A percentile compares a stretch with the other conserved stretches of the same genome.
These are phyloP conservation scores for Eremothecium gossypii DNA, from an alignment of 1,139 yeast species.

Conservation along the genomic window DNA sequence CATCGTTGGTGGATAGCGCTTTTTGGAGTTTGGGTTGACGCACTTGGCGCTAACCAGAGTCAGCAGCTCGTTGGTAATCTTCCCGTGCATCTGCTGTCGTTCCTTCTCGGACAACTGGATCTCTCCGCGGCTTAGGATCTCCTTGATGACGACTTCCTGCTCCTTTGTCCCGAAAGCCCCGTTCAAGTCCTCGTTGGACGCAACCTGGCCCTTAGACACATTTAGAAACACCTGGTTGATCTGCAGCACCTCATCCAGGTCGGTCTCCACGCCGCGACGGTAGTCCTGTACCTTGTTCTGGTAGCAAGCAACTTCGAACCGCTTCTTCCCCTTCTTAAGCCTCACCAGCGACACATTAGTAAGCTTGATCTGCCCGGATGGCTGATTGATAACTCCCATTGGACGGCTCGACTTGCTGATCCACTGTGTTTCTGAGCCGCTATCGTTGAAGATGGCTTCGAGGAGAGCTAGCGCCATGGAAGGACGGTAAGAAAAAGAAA, in stretches of 20 bases:
- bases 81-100: conserved; percentile 64
- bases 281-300: conserved; percentile 96
- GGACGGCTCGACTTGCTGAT: too few relatives aligned
- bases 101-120: conserved; percentile 92
- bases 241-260: conserved; percentile 89
- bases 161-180: conserved; percentile 70
- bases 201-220: conserved; percentile 92
- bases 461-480: background rate
- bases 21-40: conserved; percentile 79
- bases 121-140: conserved; percentile 83
- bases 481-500: background rate
- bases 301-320: conserved; percentile 93
- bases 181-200: conserved; percentile 74
- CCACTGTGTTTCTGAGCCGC: too few relatives aligned
- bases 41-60: conserved; percentile 83
- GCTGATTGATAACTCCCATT: conserved; percentile 54
- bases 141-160: conserved; percentile 62
- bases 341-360: conserved; percentile 92
- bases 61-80: conserved; percentile 74
- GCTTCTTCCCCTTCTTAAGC: conserved; percentile 79
- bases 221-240: conserved; percentile 90
- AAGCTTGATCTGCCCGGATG: conserved; percentile 75
- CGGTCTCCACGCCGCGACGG: conserved; percentile 80
- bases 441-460: background rate
- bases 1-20: conserved; percentile 91